Conservation (phyloP, 352 stramenopile genomes). For the Aphanomyces cochlioides region DNA sequence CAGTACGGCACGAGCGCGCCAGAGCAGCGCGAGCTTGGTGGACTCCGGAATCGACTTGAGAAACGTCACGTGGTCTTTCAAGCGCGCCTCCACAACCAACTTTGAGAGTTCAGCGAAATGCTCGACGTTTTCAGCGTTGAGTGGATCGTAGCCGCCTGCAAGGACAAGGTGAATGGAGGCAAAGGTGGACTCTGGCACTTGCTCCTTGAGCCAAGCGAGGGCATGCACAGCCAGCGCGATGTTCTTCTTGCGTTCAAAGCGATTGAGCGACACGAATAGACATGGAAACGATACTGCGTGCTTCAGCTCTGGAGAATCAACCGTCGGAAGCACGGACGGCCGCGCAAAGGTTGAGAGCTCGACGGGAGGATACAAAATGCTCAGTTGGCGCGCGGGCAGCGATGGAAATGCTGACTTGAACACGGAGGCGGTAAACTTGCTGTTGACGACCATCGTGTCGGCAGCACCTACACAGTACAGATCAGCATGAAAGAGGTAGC, state of each 20-base stretch:
- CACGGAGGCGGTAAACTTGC: constrained; percentile 90
- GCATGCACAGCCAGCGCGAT: constrained; percentile 86
- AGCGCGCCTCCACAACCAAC: constrained; percentile 49
- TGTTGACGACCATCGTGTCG: constrained; percentile 96
- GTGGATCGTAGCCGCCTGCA: constrained; percentile 94
- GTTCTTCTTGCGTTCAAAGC: constrained; percentile 99
- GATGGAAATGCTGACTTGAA: constrained; percentile 88
- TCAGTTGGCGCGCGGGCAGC: constrained; percentile 51
- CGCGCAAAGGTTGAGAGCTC: constrained; percentile 70
- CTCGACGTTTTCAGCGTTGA: constrained; percentile 95
- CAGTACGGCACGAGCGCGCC: constrained; percentile 81
- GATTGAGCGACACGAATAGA: constrained; percentile 95
- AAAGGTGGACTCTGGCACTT: constrained; percentile 42
- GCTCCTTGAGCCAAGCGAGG: constrained; percentile 53
- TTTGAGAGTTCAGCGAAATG: constrained; percentile 88
- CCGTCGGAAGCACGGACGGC: constrained; percentile 26
- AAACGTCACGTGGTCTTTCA: constrained; percentile 83
- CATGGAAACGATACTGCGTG: constrained; percentile 26
- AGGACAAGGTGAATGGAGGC: constrained; percentile 85
- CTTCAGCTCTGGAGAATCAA: constrained; percentile 13
- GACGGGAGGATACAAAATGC: constrained; percentile 94
- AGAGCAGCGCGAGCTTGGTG: constrained; percentile 84
- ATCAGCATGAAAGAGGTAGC: background rate
- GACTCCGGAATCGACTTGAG: constrained; percentile 83
- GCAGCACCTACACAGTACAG: constrained; percentile 30